A percentile compares a stretch with the other conserved stretches of the same genome.
These are phyloP conservation scores for Blastomyces emzantsi DNA, from an alignment of 2,329 filamentous ascomycete species.

Conservation along the genomic window DNA sequence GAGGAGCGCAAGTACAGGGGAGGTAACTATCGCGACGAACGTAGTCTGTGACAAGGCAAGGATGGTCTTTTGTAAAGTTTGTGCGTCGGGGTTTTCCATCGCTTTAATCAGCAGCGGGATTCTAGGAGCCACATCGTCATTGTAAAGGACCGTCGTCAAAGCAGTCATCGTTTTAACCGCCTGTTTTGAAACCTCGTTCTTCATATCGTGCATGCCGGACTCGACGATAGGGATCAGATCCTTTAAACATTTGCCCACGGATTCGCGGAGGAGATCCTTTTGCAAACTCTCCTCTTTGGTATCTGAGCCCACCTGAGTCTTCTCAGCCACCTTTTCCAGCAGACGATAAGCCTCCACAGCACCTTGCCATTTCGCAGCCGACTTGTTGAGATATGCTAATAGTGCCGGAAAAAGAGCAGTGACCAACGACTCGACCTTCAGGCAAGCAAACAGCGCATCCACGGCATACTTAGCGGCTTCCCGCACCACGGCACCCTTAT, in stretches of 20 bases:
- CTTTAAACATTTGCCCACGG: slow-evolving; percentile 66
- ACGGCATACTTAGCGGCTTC: slow-evolving; percentile 92
- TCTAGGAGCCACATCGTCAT: slow-evolving; percentile 90
- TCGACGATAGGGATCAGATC: slow-evolving; percentile 19
- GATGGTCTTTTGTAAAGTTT: slow-evolving; percentile 89
- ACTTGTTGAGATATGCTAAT: slow-evolving; percentile 65
- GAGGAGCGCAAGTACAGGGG: slow-evolving; percentile 84
- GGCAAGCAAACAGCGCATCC: slow-evolving; percentile 71
- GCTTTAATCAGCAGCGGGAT: slow-evolving; percentile 88
- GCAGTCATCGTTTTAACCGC: slow-evolving; percentile 87
- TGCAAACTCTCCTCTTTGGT: slow-evolving; percentile 75
- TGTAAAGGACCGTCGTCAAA: slow-evolving; percentile 79
- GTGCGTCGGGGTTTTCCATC: slow-evolving; percentile 85
- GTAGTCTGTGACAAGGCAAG: slow-evolving; percentile 95
- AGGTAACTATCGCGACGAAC: slow-evolving; percentile 95
- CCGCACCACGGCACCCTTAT: slow-evolving; percentile 81
- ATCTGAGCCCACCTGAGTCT: slow-evolving; percentile 76
- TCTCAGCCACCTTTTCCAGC: slow-evolving; percentile 88
- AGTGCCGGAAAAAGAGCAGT: slow-evolving; percentile 72
- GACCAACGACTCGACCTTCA: slow-evolving; percentile 75
- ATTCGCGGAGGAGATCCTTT: slow-evolving; percentile 81
- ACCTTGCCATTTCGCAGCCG: slow-evolving; percentile 94
- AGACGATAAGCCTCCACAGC: slow-evolving; percentile 77
- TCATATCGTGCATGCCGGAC: slow-evolving; percentile 90
- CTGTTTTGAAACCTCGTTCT: slow-evolving; percentile 74